Base-by-base conservation (phyloP, 2,329 filamentous ascomycete genomes). In the Hypoxylon sp. region DNA sequence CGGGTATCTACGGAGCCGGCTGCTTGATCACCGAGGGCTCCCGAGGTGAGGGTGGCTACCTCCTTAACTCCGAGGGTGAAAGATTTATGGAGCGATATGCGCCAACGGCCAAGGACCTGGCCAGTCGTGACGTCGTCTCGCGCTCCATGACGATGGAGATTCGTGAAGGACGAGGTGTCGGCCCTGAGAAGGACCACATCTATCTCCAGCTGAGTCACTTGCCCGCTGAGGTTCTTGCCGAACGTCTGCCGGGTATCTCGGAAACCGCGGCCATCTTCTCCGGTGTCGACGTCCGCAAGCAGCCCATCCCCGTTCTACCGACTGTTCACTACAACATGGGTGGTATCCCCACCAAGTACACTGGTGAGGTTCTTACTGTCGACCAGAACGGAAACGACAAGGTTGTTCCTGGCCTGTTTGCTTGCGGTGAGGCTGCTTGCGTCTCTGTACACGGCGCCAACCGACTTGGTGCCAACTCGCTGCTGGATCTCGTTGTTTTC, bases 281-380 rank as follows among this genome's bases (percentile, higher is more conserved):
- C 59, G 94, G 95, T 80, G 93, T 99, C 70, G 95, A 99, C 76
- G 94, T 99, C 68, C 89, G 88, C 73, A 97, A 97, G 83, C 91
- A 97, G 80, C 94, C 94, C 66, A 98, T 98, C 69, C 94, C 94
- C 61, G 94, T 98, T 66, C 84, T 98, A 63, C 94, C 94, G 56
- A 98, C 94, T 40, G 94, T 97, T 67, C 93, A 99, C 84, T 99
- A 99, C 86, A 97, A 97, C 85, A 99, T 98, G 95, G 94, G 94
- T 78, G 94, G 95, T 84, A 97, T 99, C 69, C 94, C 94, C 48
- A 98, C 95, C 67, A 92, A 91, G 73, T 98, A 97, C 84, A 97
- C 92, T 62, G 94, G 95, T 77, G 92, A 99, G 80, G 95, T 98
- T 60, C 79, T 99, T 68, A 96, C 92, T 15, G 82, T 96, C 48